Evolutionary conservation across 768 basidiomycete genomes (phyloP).

Genomic region (Pholiota conissans): DNA sequence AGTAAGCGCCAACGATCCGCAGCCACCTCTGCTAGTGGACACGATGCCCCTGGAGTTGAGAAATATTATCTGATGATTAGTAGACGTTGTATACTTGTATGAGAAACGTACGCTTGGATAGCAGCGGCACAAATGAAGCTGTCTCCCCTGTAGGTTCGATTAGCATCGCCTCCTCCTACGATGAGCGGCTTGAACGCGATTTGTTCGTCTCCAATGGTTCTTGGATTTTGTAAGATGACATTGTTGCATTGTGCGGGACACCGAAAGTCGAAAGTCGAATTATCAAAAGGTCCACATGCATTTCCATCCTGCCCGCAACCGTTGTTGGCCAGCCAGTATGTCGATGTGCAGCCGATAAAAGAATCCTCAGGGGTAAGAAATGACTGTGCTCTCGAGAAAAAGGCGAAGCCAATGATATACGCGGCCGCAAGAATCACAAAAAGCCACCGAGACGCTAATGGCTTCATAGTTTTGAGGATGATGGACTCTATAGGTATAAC

Average conservation of each 20-base stretch:
- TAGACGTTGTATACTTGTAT: not conserved
- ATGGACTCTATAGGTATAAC: constrained; percentile 54
- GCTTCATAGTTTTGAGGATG: constrained; percentile 50
- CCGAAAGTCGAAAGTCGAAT: constrained; percentile 68
- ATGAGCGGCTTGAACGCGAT: constrained; percentile 72
- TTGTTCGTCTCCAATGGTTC: constrained; percentile 68
- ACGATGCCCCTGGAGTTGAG: constrained; percentile 55
- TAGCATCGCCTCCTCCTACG: constrained; percentile 80
- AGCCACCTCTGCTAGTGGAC: constrained; percentile 70
- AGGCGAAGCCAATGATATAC: constrained; percentile 73
- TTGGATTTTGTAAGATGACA: constrained; percentile 69
- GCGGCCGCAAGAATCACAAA: constrained; percentile 53
- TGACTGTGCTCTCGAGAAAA: constrained; percentile 71
- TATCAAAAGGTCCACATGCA: constrained; percentile 62
- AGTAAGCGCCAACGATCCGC: constrained; percentile 65
- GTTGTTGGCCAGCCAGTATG: constrained; percentile 69
- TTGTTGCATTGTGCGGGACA: constrained; percentile 74
- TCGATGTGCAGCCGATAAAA: constrained; percentile 66
- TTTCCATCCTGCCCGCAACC: constrained; percentile 74
- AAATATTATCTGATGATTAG: not conserved
- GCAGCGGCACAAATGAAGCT: constrained; percentile 85
- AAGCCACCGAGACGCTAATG: constrained; percentile 52
- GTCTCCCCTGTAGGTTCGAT: constrained; percentile 78
- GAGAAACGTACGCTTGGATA: constrained; percentile 64
- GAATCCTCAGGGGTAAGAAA: constrained; percentile 66